A percentile compares a stretch with the other conserved stretches of the same genome.
phyloP scores from a whole-genome alignment of 805 yeast genomes.

The Metschnikowia dekortorum region DNA sequence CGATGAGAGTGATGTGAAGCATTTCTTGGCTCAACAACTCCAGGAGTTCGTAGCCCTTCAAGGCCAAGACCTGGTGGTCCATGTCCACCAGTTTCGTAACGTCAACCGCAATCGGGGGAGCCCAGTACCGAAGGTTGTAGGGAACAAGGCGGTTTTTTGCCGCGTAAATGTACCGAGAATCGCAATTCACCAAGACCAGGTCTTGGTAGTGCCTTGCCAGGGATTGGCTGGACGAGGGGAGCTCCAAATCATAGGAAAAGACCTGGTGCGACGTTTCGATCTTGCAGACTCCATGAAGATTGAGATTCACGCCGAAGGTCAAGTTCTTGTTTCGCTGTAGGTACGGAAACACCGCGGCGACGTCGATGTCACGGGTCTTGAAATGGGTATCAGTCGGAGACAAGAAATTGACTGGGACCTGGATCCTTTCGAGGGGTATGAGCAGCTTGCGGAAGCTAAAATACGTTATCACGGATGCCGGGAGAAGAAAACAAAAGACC shows the following conservation, averaged over 20 bases:
- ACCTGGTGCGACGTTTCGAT: constrained; percentile 18
- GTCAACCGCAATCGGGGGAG: constrained; percentile 30
- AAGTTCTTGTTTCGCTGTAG: constrained; percentile 11
- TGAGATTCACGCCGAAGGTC: constrained; percentile 12
- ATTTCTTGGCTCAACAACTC: background rate
- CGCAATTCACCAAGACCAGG: constrained; percentile 25
- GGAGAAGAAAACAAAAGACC: constrained; percentile 28
- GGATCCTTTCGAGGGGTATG: constrained; percentile 24
- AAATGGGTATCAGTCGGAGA: background rate
- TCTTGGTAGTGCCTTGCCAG: constrained; percentile 3
- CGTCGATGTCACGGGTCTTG: constrained; percentile 3
- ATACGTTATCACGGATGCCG: constrained; percentile 34
- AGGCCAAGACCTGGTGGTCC: constrained; percentile 11
- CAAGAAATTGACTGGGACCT: constrained; percentile 8
- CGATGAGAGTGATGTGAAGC: constrained; percentile 6
- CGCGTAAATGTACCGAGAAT: constrained; percentile 25
- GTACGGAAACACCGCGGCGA: constrained; percentile 6
- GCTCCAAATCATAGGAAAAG: constrained; percentile 9
- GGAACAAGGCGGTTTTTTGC: constrained; percentile 32
- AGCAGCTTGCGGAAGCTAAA: constrained; percentile 30
- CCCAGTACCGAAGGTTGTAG: constrained; percentile 33
- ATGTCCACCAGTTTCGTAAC: constrained; percentile 13
- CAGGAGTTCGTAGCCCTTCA: constrained; percentile 11
- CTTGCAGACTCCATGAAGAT: constrained; percentile 25
- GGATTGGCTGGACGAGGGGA: background rate